Evolutionary conservation across 2,329 filamentous ascomycete genomes (phyloP).

Genomic region (Sclerotinia trifoliorum): DNA sequence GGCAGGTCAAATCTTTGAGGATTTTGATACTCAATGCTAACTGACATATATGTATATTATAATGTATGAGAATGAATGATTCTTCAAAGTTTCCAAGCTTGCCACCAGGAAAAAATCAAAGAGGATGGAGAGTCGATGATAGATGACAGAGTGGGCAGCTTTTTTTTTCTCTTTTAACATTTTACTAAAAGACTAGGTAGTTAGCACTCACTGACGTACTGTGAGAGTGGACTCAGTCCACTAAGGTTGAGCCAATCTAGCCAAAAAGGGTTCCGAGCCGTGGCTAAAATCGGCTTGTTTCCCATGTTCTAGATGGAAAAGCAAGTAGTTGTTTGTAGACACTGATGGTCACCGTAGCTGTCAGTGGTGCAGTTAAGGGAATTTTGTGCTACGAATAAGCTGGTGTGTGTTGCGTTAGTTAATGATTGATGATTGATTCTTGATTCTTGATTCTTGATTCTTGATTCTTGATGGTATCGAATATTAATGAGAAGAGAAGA

Average conservation of each 20-base stretch:
- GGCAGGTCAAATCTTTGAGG: neutral
- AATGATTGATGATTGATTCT: no score
- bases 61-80: neutral
- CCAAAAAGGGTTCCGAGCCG: neutral
- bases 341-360: neutral
- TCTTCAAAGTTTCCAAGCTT: neutral
- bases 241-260: slow-evolving; percentile 9
- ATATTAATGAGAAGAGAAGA: slow-evolving; percentile 1
- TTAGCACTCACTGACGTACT: neutral
- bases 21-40: neutral
- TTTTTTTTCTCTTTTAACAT: neutral
- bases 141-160: neutral
- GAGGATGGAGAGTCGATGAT: neutral
- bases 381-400: neutral
- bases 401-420: neutral
- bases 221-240: neutral
- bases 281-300: neutral
- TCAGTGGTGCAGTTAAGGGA: neutral
- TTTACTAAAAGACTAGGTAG: slow-evolving; percentile 8
- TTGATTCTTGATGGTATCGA: neutral
- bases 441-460: no score
- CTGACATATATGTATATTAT: neutral
- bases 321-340: neutral
- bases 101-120: neutral
- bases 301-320: no score